A percentile compares a stretch with the other conserved stretches of the same genome.
Evolutionary conservation across 306 rosid genomes (phyloP).

Genomic region (Trichosanthes cucumerina): DNA sequence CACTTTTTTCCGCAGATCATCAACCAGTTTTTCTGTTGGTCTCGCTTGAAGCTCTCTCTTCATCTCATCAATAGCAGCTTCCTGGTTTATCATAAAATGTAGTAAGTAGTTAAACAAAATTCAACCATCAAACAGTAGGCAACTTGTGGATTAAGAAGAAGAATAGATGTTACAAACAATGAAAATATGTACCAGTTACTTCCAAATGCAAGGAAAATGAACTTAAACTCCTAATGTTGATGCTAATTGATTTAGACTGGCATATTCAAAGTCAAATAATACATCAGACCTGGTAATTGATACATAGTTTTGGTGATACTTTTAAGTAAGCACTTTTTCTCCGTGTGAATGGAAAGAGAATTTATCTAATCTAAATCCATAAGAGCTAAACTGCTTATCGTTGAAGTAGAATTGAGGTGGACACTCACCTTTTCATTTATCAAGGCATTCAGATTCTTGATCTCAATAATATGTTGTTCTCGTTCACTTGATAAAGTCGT

Average conservation of each 20-base stretch:
- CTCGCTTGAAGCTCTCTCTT: conserved; percentile 76
- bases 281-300: not conserved
- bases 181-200: not conserved
- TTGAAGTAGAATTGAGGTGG: not conserved
- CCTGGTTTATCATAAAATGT: conserved; percentile 32
- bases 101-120: conserved; percentile 5
- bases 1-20: conserved; percentile 83
- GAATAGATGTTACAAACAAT: not conserved
- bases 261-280: not conserved
- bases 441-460: conserved; percentile 70
- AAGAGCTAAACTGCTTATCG: not conserved
- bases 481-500: conserved; percentile 75
- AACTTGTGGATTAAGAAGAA: not conserved
- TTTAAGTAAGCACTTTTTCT: not conserved
- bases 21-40: conserved; percentile 76
- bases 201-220: not conserved
- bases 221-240: not conserved
- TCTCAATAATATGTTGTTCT: conserved; percentile 73
- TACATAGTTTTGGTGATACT: not conserved
- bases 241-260: not conserved
- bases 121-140: not conserved
- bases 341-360: not conserved
- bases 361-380: not conserved
- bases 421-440: conserved; percentile 63
- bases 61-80: conserved; percentile 60